These are phyloP conservation scores for Bocquillonia castaneifolia DNA, from an alignment of 441 rosid genomes.

Conservation along the genomic window DNA sequence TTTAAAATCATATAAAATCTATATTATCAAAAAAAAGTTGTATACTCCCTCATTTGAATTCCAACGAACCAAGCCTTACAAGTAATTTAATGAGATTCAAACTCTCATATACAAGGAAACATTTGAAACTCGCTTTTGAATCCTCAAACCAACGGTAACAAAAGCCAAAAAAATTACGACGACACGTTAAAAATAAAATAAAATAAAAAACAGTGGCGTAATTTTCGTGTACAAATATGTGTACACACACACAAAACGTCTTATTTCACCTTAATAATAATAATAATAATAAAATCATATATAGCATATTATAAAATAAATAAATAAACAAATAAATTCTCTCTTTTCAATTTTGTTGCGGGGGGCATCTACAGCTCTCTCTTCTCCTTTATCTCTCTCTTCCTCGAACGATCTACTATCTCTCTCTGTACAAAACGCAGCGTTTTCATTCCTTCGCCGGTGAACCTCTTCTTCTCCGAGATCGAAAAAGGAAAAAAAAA, in stretches of 20 bases:
- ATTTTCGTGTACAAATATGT: neutral
- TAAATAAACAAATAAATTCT: neutral
- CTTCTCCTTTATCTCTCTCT: slow-evolving; percentile 26
- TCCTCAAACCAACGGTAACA: too few species aligned
- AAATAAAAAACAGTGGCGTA: neutral
- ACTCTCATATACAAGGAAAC: too few species aligned
- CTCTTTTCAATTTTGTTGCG: neutral
- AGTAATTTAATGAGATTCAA: too few species aligned
- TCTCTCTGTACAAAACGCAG: slow-evolving; percentile 12
- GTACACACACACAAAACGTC: neutral
- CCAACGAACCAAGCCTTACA: too few species aligned
- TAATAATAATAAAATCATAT: neutral
- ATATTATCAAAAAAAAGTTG: too few species aligned
- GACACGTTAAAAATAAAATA: neutral
- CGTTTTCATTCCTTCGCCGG: too few species aligned
- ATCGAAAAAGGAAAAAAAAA: too few species aligned
- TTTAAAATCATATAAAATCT: too few species aligned
- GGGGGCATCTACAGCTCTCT: neutral
- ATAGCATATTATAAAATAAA: neutral
- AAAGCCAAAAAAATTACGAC: too few species aligned
- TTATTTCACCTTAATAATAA: neutral
- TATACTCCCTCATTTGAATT: too few species aligned
- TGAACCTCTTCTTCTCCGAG: slow-evolving; percentile 10
- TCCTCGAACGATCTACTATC: slow-evolving; percentile 8
- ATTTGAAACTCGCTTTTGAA: neutral